phyloP scores from a whole-genome alignment of 2,329 filamentous ascomycete genomes.

The Trichophyton mentagrophytes region DNA sequence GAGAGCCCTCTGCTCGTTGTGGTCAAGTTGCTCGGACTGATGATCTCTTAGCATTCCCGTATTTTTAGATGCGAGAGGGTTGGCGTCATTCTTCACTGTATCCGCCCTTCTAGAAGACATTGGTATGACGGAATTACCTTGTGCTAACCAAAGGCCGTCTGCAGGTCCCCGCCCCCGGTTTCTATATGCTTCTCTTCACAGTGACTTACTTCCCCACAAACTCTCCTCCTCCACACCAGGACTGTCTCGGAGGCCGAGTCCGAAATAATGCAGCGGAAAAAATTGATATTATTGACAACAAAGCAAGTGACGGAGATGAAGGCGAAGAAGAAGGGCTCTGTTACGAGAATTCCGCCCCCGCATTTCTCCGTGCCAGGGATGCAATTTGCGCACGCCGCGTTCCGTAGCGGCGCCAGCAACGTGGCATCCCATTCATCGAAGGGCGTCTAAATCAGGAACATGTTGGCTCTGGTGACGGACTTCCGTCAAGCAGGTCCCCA shows the following conservation, averaged over 20 bases:
- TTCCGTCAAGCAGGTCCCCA: slow-evolving; percentile 44
- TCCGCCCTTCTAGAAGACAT: too few relatives aligned
- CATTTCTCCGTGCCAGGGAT: neutral
- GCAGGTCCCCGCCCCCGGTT: neutral
- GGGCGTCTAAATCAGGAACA: slow-evolving; percentile 32
- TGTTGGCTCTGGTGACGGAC: slow-evolving; percentile 39
- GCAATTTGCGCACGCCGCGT: too few relatives aligned
- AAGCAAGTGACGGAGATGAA: neutral
- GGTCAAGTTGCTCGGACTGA: too few relatives aligned
- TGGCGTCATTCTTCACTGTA: too few relatives aligned
- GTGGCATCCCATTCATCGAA: too few relatives aligned
- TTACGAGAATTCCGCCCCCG: neutral
- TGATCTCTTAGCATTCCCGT: too few relatives aligned
- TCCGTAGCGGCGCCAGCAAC: too few relatives aligned
- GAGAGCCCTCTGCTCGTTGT: too few relatives aligned
- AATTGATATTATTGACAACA: neutral
- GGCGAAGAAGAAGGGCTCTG: slow-evolving; percentile 12
- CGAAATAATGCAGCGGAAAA: neutral
- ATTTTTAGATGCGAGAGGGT: too few relatives aligned
- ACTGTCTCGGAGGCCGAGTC: neutral
- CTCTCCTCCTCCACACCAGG: neutral
- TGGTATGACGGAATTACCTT: too few relatives aligned
- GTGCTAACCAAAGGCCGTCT: neutral
- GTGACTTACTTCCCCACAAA: neutral
- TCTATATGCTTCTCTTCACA: slow-evolving; percentile 13